Base-by-base conservation (phyloP, 768 basidiomycete species). In the Phallus indusiatus region DNA sequence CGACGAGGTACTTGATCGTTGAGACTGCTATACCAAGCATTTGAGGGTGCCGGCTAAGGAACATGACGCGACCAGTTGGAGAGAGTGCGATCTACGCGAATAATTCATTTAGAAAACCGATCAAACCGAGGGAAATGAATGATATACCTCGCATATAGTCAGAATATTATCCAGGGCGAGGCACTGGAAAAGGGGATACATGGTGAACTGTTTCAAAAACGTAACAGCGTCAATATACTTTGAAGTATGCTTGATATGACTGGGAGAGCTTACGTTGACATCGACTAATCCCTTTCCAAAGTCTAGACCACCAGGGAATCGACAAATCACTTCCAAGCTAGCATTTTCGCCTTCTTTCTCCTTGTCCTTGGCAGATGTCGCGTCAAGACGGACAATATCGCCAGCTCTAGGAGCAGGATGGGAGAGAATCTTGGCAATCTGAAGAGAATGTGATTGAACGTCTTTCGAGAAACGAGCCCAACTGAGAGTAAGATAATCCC, bases 391-490 rank as follows among this genome's bases (percentile, higher is more conserved):
- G 64, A 94, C 83, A 57, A 93, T 76, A 63, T 93, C 90, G 14
- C 91, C 91, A 1, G 89, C 85, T 53, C 91, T 85, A 36, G 90
- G 91, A 11, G 89, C 88, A 24, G 90, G 90, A 67, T 90, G 88
- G 0, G 89, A 86, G 47, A 91, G 81, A 64, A 92, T 90, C 71
- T 90, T 90, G 54, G 86, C 86, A 59, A 92, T 91, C 68, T 91
- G 90, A 55, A 94, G 77, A 9, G 92, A 91, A 67, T 96, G 94
- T 0, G 88, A 88, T 71, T 91, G 89, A 4, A 94, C 91, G 66
- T 95, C 91, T 72, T 94, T 94, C 56, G 89, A 89, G 74, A 92
- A 93, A 53, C 90, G 85, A 17, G 92, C 92, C 91, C 92, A 94
- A 3, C 88, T 90, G 49, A 96, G 83, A n/a, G 93, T 93, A 48